Evolutionary conservation across 179 eudicot genomes (phyloP).

Genomic region (Silene coronaria): DNA sequence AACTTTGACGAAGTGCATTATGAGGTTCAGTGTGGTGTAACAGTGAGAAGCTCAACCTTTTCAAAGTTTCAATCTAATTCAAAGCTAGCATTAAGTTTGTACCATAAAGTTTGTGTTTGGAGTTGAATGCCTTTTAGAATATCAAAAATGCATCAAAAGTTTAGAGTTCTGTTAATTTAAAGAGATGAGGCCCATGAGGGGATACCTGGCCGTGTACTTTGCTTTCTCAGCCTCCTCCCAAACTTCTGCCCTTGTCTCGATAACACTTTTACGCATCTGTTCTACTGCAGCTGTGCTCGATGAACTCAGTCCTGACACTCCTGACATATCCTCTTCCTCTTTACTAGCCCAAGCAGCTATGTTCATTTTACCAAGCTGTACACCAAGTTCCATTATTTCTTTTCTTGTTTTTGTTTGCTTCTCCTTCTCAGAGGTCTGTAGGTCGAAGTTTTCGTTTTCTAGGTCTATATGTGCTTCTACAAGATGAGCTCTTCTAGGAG

Average conservation of each 20-base stretch:
- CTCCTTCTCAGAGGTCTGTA: slow-evolving; percentile 51
- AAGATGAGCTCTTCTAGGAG: slow-evolving; percentile 41
- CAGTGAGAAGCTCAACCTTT: background rate
- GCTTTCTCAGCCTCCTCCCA: slow-evolving; percentile 91
- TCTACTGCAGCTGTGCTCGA: slow-evolving; percentile 30
- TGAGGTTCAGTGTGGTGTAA: background rate
- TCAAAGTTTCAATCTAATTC: background rate
- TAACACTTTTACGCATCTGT: slow-evolving; percentile 34
- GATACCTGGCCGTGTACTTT: slow-evolving; percentile 62
- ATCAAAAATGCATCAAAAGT: background rate
- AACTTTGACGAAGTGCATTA: background rate
- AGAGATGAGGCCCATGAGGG: background rate
- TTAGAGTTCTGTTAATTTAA: background rate
- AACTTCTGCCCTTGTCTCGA: slow-evolving; percentile 61
- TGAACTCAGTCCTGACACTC: slow-evolving; percentile 34
- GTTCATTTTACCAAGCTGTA: slow-evolving; percentile 66
- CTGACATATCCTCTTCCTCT: slow-evolving; percentile 48
- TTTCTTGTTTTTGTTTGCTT: slow-evolving; percentile 57
- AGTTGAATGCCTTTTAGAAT: background rate
- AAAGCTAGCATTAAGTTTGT: background rate
- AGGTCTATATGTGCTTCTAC: slow-evolving; percentile 30
- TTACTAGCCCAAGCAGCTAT: slow-evolving; percentile 78
- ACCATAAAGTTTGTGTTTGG: background rate
- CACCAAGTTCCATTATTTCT: slow-evolving; percentile 71
- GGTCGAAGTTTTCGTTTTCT: slow-evolving; percentile 21